A percentile compares a stretch with the other conserved stretches of the same genome.
Conservation (phyloP, 352 stramenopile species). For the Phytophthora megakarya region DNA sequence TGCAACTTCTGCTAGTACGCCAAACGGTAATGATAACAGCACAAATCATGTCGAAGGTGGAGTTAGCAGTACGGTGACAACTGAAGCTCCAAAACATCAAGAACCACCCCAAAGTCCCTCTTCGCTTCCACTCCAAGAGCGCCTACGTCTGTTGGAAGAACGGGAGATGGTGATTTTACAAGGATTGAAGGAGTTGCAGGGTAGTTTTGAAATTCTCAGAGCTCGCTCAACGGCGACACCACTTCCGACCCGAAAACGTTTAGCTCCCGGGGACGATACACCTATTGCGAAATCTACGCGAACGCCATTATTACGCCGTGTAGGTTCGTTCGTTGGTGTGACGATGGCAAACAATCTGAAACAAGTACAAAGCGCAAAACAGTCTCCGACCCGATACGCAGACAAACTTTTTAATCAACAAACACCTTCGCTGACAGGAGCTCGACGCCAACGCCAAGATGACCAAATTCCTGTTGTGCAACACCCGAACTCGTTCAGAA, state of each 20-base stretch:
- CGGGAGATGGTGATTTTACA: conserved; percentile 24
- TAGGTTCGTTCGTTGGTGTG: conserved; percentile 27
- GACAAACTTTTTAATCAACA: conserved; percentile 29
- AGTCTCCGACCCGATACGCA: conserved; percentile 36
- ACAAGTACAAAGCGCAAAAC: conserved; percentile 1
- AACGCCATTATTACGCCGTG: conserved; percentile 19
- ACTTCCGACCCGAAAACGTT: neutral
- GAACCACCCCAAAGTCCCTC: neutral
- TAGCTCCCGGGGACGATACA: conserved; percentile 8
- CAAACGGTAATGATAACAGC: neutral
- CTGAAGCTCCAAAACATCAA: neutral
- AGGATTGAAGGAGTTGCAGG: conserved; percentile 26
- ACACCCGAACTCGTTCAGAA: conserved; percentile 4
- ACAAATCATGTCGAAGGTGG: neutral
- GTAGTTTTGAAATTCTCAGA: conserved; percentile 17
- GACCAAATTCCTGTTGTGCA: neutral
- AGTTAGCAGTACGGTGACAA: neutral
- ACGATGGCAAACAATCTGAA: conserved; percentile 5
- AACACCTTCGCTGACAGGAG: neutral
- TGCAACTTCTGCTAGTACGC: neutral
- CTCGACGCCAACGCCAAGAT: neutral
- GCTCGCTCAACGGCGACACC: neutral
- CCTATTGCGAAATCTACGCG: neutral
- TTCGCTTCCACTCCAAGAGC: conserved; percentile 8
- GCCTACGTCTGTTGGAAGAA: conserved; percentile 29